Evolutionary conservation across 441 rosid species (phyloP).

Genomic region (Populus trichocarpa): DNA sequence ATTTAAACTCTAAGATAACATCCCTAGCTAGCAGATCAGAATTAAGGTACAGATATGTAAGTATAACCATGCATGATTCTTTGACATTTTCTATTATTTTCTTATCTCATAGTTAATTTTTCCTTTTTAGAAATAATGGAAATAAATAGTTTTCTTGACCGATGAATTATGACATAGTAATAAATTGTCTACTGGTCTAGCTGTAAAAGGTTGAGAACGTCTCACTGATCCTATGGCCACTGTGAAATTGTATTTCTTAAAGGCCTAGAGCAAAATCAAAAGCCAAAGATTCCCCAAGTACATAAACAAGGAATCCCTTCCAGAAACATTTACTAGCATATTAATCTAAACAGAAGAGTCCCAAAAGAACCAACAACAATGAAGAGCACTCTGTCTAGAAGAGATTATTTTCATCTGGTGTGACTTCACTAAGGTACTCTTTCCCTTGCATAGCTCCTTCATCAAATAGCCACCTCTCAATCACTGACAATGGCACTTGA

Average conservation of each 20-base stretch:
- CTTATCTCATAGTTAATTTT: not conserved
- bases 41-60: too few relatives aligned
- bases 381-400: constrained; percentile 18
- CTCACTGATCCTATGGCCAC: not conserved
- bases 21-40: too few relatives aligned
- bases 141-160: not conserved
- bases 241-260: not conserved
- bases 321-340: constrained; percentile 4
- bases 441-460: constrained; percentile 46
- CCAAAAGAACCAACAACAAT: not conserved
- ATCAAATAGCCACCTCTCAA: constrained; percentile 77
- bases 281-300: not conserved
- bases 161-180: constrained; percentile 8
- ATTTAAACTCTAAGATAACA: too few relatives aligned
- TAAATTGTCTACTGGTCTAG: constrained; percentile 14
- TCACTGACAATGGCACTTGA: constrained; percentile 48
- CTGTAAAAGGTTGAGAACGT: constrained; percentile 10
- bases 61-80: too few relatives aligned
- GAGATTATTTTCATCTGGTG: constrained; percentile 43
- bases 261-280: constrained; percentile 9
- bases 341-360: not conserved
- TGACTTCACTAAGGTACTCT: constrained; percentile 40
- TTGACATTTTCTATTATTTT: not conserved
- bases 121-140: not conserved
- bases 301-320: constrained; percentile 9